Evolutionary conservation across 2,329 filamentous ascomycete genomes (phyloP).

Genomic region (Phyllosticta capitalensis): DNA sequence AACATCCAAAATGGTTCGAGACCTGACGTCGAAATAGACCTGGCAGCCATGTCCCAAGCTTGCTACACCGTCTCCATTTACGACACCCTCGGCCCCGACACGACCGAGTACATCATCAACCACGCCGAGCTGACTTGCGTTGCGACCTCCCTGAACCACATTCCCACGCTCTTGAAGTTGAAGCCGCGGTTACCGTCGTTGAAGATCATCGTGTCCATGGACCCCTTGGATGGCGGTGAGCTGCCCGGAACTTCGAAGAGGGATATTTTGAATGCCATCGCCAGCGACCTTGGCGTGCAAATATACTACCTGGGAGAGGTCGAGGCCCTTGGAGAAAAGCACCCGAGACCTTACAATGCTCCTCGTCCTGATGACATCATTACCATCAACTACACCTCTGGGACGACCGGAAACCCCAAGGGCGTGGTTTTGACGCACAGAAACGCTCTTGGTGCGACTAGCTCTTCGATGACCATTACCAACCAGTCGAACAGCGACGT

Average conservation of each 20-base stretch:
- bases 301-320: conserved; percentile 75
- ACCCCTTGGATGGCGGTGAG: conserved; percentile 74
- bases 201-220: conserved; percentile 81
- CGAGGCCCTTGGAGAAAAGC: conserved; percentile 66
- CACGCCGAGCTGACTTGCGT: conserved; percentile 70
- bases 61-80: conserved; percentile 90
- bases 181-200: conserved; percentile 66
- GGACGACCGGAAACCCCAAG: conserved; percentile 75
- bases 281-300: conserved; percentile 61
- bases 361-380: conserved; percentile 67
- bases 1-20: background rate
- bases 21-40: conserved; percentile 45
- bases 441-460: conserved; percentile 66
- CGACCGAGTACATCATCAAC: conserved; percentile 92
- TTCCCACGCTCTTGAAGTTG: conserved; percentile 72
- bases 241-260: conserved; percentile 67
- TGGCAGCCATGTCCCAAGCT: conserved; percentile 77
- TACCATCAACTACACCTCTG: conserved; percentile 87
- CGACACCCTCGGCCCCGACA: conserved; percentile 85
- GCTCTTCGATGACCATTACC: conserved; percentile 48
- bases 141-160: conserved; percentile 68
- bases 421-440: conserved; percentile 74
- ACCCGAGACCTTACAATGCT: conserved; percentile 59
- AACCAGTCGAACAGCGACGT: conserved; percentile 50
- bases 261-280: conserved; percentile 65